Evolutionary conservation across 2,329 filamentous ascomycete species (phyloP).

Genomic region (Verticillium zaregamsianum): DNA sequence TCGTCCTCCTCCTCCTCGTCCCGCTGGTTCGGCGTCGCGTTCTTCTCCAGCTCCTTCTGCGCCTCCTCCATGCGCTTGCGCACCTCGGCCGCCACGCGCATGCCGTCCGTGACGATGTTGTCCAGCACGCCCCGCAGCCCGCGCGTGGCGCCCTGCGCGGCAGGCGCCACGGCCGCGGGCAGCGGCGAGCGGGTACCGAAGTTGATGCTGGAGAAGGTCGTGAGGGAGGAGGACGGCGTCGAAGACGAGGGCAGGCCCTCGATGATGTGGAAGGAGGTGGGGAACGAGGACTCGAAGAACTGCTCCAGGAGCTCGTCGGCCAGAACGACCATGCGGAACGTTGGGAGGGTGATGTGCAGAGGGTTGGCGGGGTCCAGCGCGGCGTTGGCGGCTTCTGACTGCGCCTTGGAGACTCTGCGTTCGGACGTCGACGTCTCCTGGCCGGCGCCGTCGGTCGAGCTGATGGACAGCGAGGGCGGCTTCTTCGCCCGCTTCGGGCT

Average conservation of each 20-base stretch:
- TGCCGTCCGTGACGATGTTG: slow-evolving; percentile 96
- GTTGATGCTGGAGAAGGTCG: slow-evolving; percentile 75
- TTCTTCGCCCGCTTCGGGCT: slow-evolving; percentile 39
- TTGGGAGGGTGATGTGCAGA: slow-evolving; percentile 91
- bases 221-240: slow-evolving; percentile 52
- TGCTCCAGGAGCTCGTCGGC: slow-evolving; percentile 93
- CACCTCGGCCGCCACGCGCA: slow-evolving; percentile 92
- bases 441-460: slow-evolving; percentile 15
- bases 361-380: slow-evolving; percentile 91
- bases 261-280: slow-evolving; percentile 84
- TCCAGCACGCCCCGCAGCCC: slow-evolving; percentile 90
- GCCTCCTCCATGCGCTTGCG: slow-evolving; percentile 92
- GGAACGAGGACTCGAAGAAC: slow-evolving; percentile 96
- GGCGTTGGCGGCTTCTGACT: slow-evolving; percentile 76
- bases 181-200: slow-evolving; percentile 44
- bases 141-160: slow-evolving; percentile 56
- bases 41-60: slow-evolving; percentile 84
- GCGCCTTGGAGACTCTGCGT: slow-evolving; percentile 54
- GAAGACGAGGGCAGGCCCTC: slow-evolving; percentile 46
- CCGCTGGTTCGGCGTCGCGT: slow-evolving; percentile 62
- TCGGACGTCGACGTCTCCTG: slow-evolving; percentile 15
- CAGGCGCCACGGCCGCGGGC: slow-evolving; percentile 31
- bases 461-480: slow-evolving; percentile 31
- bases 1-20: slow-evolving; percentile 71
- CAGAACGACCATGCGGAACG: slow-evolving; percentile 97